Base-by-base conservation (phyloP, 2,329 filamentous ascomycete species). In the Didymella lethalis region DNA sequence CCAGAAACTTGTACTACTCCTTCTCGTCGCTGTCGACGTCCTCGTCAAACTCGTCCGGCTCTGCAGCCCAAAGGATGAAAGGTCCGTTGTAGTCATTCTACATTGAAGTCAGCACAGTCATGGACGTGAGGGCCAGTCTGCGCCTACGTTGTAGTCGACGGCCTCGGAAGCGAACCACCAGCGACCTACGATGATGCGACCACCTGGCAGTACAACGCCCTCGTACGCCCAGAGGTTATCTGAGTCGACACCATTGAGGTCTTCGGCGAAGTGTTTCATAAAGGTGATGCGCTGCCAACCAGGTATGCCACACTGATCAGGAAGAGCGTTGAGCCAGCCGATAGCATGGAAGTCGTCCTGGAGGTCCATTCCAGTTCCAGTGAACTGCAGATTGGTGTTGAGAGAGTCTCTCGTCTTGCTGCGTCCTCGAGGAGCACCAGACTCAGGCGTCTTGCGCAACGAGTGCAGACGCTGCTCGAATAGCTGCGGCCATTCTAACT, bases 231-330 rank as follows among this genome's bases (percentile, higher is more conserved):
- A 83, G 2, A 82, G 68, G 16, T 70, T 66, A n/a, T 77, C 75
- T 26, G 75, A 71, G 51, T 72, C 54, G 5, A 62, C 23, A 3
- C 73, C 55, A 0, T 74, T 61, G 8, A 73, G 57, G 7, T 74
- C 66, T 14, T 78, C 70, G 1, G 62, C 51, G 61, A 77, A 81
- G 62, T 83, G 82, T 68, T 84, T 84, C 78, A 86, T 82, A 74
- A 86, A 81, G 0, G 79, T 82, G 54, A 86, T 74, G 31, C 83
- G 79, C 71, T 84, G 81, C 76, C 82, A 86, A 20, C 84, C 84
- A 0, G 80, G 78, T 12, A 86, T 81, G 0, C 62, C 69, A 14
- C 57, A 59, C 62, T 86, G 84, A 2, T 74, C 64, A 0, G 81
- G 81, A 1, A 86, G 70, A 0, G 79, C 71, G 62, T 84, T 83